Conservation (phyloP, 108 stramenopile species). For the Cyclotella cryptica region DNA sequence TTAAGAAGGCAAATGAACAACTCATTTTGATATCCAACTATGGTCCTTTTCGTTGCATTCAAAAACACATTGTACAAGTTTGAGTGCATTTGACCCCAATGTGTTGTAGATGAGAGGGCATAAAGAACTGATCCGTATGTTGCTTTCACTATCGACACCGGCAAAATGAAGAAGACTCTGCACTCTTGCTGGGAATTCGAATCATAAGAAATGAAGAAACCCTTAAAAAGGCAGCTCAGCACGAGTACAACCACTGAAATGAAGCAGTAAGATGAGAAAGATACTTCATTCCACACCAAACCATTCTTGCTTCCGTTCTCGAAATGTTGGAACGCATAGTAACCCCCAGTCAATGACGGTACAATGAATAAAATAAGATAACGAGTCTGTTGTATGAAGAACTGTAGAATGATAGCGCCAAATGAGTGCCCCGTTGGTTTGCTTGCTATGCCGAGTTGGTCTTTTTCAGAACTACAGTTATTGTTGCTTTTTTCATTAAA, state of each 20-base stretch:
- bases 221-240: constrained; percentile 10
- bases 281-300: constrained; percentile 14
- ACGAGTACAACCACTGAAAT: constrained; percentile 14
- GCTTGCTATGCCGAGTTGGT: too few species aligned
- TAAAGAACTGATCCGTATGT: constrained; percentile 31
- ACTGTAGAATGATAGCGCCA: not conserved
- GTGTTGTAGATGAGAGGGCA: constrained; percentile 22
- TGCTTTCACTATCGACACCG: constrained; percentile 31
- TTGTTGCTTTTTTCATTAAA: not conserved
- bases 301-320: not conserved
- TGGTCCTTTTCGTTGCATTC: constrained; percentile 1
- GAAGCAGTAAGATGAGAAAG: constrained; percentile 21
- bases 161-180: constrained; percentile 12
- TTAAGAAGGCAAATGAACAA: constrained; percentile 1
- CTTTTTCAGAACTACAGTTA: not conserved
- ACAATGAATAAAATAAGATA: not conserved
- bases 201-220: constrained; percentile 1
- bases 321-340: constrained; percentile 1
- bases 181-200: constrained; percentile 5
- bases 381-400: not conserved
- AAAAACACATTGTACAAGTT: constrained; percentile 24
- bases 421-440: not conserved
- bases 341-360: constrained; percentile 3
- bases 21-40: constrained; percentile 17
- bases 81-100: constrained; percentile 17